A percentile compares a stretch with the other conserved stretches of the same genome.
phyloP scores from a whole-genome alignment of 1,284 basidiomycete genomes.

The Tylopilus orsonianus region DNA sequence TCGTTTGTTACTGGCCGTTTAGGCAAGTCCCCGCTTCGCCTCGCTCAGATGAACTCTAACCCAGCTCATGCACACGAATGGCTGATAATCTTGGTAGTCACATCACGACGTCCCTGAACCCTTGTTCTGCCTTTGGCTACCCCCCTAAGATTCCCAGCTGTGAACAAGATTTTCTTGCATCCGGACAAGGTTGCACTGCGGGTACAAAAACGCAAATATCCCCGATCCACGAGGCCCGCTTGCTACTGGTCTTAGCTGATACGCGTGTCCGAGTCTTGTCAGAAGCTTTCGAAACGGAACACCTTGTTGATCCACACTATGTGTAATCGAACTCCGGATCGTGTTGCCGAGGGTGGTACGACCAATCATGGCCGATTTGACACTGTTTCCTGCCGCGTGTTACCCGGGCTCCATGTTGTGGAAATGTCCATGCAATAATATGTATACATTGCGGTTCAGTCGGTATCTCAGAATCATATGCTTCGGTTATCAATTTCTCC shows the following conservation, averaged over 20 bases:
- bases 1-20: slow-evolving; percentile 36
- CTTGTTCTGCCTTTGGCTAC: slow-evolving; percentile 32
- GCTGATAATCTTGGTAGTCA: slow-evolving; percentile 23
- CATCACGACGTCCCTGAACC: slow-evolving; percentile 31
- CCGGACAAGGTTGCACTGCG: slow-evolving; percentile 23
- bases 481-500: background rate
- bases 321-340: slow-evolving; percentile 12
- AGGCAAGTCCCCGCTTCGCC: slow-evolving; percentile 26
- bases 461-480: too few species aligned
- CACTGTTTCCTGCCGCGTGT: slow-evolving; percentile 6
- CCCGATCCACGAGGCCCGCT: slow-evolving; percentile 23
- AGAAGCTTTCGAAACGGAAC: slow-evolving; percentile 23
- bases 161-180: slow-evolving; percentile 8
- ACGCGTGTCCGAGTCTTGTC: slow-evolving; percentile 28
- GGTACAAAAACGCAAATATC: slow-evolving; percentile 22
- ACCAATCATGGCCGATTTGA: slow-evolving; percentile 6
- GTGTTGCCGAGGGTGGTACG: background rate
- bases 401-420: slow-evolving; percentile 2
- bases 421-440: background rate
- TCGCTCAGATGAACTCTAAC: slow-evolving; percentile 27
- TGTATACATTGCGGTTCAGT: too few species aligned
- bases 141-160: slow-evolving; percentile 1
- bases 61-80: slow-evolving; percentile 8
- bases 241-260: slow-evolving; percentile 11
- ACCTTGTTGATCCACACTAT: slow-evolving; percentile 20